These are phyloP conservation scores for Clarireedia homoeocarpa DNA, from an alignment of 2,329 filamentous ascomycete genomes.

Conservation along the genomic window DNA sequence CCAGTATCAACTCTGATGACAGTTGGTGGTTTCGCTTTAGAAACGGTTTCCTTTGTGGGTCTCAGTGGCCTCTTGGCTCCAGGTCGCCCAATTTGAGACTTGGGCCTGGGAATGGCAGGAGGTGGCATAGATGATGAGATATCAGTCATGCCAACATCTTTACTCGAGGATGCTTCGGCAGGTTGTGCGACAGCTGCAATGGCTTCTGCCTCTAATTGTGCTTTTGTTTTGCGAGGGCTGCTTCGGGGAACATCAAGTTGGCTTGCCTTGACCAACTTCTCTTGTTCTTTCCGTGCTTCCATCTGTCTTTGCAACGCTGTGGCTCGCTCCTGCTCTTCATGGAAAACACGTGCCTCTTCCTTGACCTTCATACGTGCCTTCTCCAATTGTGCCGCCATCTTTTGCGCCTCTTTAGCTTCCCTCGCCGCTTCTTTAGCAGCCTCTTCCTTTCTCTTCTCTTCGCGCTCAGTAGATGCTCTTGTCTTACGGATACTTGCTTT, in stretches of 20 bases:
- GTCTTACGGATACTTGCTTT: conserved; percentile 37
- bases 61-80: conserved; percentile 52
- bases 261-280: conserved; percentile 32
- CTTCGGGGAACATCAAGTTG: conserved; percentile 33
- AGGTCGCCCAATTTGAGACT: conserved; percentile 40
- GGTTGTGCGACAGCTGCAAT: conserved; percentile 29
- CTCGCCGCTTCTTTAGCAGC: conserved; percentile 44
- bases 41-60: conserved; percentile 49
- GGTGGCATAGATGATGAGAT: conserved; percentile 49
- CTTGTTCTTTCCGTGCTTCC: conserved; percentile 45
- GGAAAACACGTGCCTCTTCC: conserved; percentile 55
- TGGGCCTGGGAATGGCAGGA: conserved; percentile 48
- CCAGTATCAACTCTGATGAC: conserved; percentile 64
- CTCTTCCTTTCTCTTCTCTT: conserved; percentile 55
- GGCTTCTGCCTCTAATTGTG: conserved; percentile 28
- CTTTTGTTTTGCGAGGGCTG: conserved; percentile 45
- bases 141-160: conserved; percentile 49
- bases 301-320: conserved; percentile 46
- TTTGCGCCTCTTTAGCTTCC: conserved; percentile 52
- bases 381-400: conserved; percentile 53
- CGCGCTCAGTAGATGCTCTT: conserved; percentile 51
- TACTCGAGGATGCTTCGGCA: conserved; percentile 31
- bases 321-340: conserved; percentile 48
- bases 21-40: conserved; percentile 59
- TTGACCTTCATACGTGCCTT: conserved; percentile 63